These are phyloP conservation scores for Leptographium galeiforme DNA, from an alignment of 2,329 filamentous ascomycete species.

Conservation along the genomic window DNA sequence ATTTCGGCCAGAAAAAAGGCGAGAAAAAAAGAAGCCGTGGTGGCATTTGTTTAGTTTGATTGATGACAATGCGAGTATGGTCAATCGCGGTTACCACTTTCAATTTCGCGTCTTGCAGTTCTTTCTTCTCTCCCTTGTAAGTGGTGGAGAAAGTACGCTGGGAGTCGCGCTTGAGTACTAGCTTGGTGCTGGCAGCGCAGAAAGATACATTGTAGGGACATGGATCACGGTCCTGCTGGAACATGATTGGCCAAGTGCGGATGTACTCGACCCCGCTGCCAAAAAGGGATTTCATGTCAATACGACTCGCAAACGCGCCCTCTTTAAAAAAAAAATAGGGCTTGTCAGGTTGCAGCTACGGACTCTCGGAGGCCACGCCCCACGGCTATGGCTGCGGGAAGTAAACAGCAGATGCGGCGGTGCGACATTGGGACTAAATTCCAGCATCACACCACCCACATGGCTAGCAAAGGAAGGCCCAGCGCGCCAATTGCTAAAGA, in stretches of 20 bases:
- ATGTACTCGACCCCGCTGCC: constrained; percentile 5
- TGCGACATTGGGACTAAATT: too few relatives aligned
- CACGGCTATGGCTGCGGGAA: too few relatives aligned
- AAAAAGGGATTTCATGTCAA: constrained; percentile 9
- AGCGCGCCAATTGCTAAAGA: too few relatives aligned
- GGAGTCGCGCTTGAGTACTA: constrained; percentile 5
- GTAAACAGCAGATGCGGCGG: too few relatives aligned
- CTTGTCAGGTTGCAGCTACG: too few relatives aligned
- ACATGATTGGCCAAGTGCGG: constrained; percentile 5
- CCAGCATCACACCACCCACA: too few relatives aligned
- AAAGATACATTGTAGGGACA: constrained; percentile 5
- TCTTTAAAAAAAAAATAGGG: not conserved
- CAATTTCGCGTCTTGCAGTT: constrained; percentile 7
- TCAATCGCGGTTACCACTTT: constrained; percentile 12
- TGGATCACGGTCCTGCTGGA: not conserved
- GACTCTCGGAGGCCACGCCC: too few relatives aligned
- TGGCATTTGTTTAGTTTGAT: constrained; percentile 10
- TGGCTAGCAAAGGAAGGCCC: too few relatives aligned
- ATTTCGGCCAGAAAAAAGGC: not conserved
- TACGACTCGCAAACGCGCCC: not conserved
- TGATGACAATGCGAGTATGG: constrained; percentile 9
- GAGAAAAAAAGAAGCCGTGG: constrained; percentile 1
- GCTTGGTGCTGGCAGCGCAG: not conserved
- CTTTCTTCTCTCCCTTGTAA: constrained; percentile 1
- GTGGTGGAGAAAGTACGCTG: not conserved